These are phyloP conservation scores for Cladosporium halotolerans DNA, from an alignment of 2,329 filamentous ascomycete genomes.

Conservation along the genomic window DNA sequence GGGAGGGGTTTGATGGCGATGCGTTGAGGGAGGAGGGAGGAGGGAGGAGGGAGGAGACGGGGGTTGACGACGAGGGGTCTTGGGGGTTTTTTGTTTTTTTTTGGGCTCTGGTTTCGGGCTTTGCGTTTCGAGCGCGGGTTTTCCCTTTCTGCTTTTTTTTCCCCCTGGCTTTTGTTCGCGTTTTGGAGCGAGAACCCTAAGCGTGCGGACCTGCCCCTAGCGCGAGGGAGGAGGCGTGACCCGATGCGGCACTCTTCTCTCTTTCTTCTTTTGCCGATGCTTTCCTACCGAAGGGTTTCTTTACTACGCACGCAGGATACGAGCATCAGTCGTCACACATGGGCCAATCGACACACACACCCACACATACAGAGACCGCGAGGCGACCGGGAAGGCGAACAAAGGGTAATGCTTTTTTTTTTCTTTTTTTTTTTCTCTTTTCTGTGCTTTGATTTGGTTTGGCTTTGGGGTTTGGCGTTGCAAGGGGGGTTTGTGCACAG, in stretches of 20 bases:
- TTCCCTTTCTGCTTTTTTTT: neutral
- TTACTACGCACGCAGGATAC: too few relatives aligned
- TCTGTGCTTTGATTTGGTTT: neutral
- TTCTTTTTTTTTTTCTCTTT: neutral
- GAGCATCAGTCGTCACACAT: too few relatives aligned
- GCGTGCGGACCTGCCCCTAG: neutral
- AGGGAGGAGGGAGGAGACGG: neutral
- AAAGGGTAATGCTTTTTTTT: neutral
- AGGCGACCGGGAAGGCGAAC: neutral
- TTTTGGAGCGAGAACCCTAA: neutral
- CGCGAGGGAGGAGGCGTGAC: too few relatives aligned
- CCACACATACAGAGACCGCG: too few relatives aligned
- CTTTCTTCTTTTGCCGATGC: too few relatives aligned
- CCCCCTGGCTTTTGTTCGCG: neutral
- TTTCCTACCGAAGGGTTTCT: too few relatives aligned
- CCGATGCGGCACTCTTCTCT: too few relatives aligned
- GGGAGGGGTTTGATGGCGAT: too few relatives aligned
- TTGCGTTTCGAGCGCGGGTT: neutral
- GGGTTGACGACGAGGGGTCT: neutral
- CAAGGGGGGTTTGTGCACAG: too few relatives aligned
- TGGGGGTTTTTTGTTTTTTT: neutral
- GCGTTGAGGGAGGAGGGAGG: neutral
- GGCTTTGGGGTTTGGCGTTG: too few relatives aligned
- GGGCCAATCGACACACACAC: too few relatives aligned
- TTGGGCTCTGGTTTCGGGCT: neutral